phyloP scores from a whole-genome alignment of 768 basidiomycete species.

The Hygrocybe punicea region DNA sequence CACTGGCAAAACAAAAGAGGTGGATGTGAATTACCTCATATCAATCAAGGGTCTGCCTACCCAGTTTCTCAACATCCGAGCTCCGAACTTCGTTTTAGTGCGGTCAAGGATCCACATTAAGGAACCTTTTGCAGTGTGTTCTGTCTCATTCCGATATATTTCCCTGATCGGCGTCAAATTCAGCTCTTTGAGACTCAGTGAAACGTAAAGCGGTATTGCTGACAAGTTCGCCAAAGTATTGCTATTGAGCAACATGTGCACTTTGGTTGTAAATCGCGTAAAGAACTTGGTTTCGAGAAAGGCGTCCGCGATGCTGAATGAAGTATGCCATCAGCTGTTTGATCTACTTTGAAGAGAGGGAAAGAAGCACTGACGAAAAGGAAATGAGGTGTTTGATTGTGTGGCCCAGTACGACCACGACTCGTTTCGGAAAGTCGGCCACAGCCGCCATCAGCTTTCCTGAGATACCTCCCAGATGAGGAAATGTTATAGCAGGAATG shows the following conservation, averaged over 20 bases:
- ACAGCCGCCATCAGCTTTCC: constrained; percentile 61
- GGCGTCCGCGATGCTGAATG: constrained; percentile 76
- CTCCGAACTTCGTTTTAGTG: constrained; percentile 86
- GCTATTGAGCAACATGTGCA: constrained; percentile 83
- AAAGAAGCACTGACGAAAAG: neutral
- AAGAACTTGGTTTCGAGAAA: constrained; percentile 79
- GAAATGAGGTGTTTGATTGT: constrained; percentile 57
- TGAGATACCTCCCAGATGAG: constrained; percentile 22
- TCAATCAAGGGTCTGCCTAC: constrained; percentile 81
- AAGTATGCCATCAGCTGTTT: constrained; percentile 29
- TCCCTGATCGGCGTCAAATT: constrained; percentile 41
- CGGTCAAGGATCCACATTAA: constrained; percentile 83
- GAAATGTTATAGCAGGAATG: neutral
- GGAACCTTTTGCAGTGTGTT: constrained; percentile 68
- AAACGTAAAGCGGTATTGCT: neutral
- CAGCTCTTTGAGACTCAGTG: neutral
- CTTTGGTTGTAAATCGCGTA: constrained; percentile 66
- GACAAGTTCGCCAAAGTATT: constrained; percentile 80
- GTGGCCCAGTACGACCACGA: constrained; percentile 71
- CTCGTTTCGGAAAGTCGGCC: constrained; percentile 64
- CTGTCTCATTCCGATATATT: constrained; percentile 88
- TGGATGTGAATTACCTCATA: constrained; percentile 44
- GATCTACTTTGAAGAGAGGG: neutral
- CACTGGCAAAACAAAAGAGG: neutral
- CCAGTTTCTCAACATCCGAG: constrained; percentile 80